Evolutionary conservation across 1,284 basidiomycete species (phyloP).

Genomic region (Tilletiopsis washingtonensis): DNA sequence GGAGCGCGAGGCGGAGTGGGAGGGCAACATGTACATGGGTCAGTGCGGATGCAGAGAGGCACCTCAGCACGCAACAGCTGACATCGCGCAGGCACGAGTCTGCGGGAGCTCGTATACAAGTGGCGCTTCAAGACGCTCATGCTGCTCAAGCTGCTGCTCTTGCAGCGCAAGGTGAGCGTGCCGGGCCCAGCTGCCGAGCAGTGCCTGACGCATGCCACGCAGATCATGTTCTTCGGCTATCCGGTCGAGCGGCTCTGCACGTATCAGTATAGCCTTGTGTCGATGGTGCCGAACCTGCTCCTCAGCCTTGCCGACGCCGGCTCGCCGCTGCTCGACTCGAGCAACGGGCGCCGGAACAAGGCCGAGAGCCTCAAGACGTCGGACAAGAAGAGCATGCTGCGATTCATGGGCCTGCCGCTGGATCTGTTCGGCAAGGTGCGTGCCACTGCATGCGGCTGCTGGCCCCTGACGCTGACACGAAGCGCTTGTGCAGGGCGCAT

Average conservation of each 20-base stretch:
- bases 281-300: conserved; percentile 60
- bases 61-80: not conserved
- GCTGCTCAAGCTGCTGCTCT: conserved; percentile 84
- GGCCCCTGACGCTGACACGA: not conserved
- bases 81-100: conserved; percentile 61
- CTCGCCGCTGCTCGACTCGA: conserved; percentile 66
- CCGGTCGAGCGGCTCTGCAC: conserved; percentile 94
- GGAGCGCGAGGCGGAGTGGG: conserved; percentile 18
- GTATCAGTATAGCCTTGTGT: conserved; percentile 83
- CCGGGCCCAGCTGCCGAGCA: not conserved
- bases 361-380: conserved; percentile 69
- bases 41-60: conserved; percentile 23
- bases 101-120: conserved; percentile 85
- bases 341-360: conserved; percentile 7
- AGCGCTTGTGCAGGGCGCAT: conserved; percentile 79
- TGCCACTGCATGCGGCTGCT: conserved; percentile 16
- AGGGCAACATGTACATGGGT: conserved; percentile 68
- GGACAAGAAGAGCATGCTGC: conserved; percentile 80
- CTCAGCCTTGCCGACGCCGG: conserved; percentile 84
- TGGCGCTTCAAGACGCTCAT: conserved; percentile 89
- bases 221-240: conserved; percentile 96
- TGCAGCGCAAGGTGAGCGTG: conserved; percentile 68
- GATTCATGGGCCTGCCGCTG: conserved; percentile 82
- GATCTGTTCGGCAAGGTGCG: conserved; percentile 57
- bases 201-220: conserved; percentile 7